phyloP scores from a whole-genome alignment of 2,329 filamentous ascomycete species.

The Lecanicillium sp. region DNA sequence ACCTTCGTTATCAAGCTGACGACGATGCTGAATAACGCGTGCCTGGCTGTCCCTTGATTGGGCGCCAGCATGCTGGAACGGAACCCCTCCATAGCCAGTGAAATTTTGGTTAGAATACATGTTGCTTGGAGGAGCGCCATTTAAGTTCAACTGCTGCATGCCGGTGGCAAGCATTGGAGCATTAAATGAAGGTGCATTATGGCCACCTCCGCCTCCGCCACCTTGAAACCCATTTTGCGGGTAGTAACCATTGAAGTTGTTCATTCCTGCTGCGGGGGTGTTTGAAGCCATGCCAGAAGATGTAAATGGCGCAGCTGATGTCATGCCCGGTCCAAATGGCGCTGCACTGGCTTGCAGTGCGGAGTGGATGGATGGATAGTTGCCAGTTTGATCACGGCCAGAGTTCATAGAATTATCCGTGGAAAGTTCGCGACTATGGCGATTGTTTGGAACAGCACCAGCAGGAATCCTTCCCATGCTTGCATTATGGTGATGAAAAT shows the following conservation, averaged over 20 bases:
- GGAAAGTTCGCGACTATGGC: conserved; percentile 67
- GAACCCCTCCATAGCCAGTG: conserved; percentile 45
- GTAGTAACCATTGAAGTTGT: conserved; percentile 24
- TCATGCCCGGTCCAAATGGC: conserved; percentile 60
- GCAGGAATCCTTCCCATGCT: conserved; percentile 73
- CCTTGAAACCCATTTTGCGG: conserved; percentile 19
- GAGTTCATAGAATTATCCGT: conserved; percentile 32
- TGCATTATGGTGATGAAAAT: conserved; percentile 70
- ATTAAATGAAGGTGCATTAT: conserved; percentile 12
- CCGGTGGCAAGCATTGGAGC: conserved; percentile 56
- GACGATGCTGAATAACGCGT: conserved; percentile 67
- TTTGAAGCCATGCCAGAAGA: conserved; percentile 17
- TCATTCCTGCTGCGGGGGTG: conserved; percentile 14
- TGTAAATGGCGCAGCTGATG: conserved; percentile 19
- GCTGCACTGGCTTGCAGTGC: conserved; percentile 72
- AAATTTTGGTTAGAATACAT: conserved; percentile 51
- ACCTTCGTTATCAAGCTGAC: conserved; percentile 66
- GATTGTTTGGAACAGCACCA: conserved; percentile 53
- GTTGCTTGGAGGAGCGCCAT: conserved; percentile 29
- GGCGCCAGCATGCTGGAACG: conserved; percentile 34
- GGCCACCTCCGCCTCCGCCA: conserved; percentile 3
- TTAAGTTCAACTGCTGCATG: conserved; percentile 58
- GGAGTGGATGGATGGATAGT: conserved; percentile 57
- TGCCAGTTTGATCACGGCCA: conserved; percentile 34
- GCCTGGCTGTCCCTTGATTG: conserved; percentile 66